A percentile compares a stretch with the other conserved stretches of the same genome.
phyloP scores from a whole-genome alignment of 768 basidiomycete species.

The Trametes sanguinea region DNA sequence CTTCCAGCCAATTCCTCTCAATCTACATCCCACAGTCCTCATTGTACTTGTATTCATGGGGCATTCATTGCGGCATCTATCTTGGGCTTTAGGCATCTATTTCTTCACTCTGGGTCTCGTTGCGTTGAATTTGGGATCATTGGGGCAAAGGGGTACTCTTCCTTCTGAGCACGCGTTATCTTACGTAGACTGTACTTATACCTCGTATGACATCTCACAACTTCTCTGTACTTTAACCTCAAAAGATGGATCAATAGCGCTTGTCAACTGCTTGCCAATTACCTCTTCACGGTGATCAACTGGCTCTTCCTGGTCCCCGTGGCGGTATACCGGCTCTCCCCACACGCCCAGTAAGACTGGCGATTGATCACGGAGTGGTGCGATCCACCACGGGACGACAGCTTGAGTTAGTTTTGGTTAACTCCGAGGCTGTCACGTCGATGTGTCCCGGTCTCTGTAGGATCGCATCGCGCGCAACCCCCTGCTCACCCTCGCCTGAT shows the following conservation, averaged over 20 bases:
- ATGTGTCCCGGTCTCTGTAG: no score
- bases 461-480: no score
- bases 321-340: no score
- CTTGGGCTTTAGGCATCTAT: conserved; percentile 6
- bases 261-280: no score
- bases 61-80: conserved; percentile 3
- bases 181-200: conserved; percentile 17
- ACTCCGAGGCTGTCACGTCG: no score
- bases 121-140: background rate
- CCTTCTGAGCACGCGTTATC: background rate
- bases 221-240: conserved; percentile 82
- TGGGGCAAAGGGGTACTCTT: background rate
- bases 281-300: no score
- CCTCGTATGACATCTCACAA: background rate
- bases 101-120: conserved; percentile 11
- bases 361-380: no score
- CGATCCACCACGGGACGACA: no score
- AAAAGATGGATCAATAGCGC: conserved; percentile 37
- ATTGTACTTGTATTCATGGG: conserved; percentile 12
- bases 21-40: background rate
- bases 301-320: no score
- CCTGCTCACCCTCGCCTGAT: no score
- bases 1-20: background rate
- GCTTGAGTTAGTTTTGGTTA: no score
- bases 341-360: no score